Evolutionary conservation across 2,329 filamentous ascomycete genomes (phyloP).

Genomic region (Cercospora sojina): DNA sequence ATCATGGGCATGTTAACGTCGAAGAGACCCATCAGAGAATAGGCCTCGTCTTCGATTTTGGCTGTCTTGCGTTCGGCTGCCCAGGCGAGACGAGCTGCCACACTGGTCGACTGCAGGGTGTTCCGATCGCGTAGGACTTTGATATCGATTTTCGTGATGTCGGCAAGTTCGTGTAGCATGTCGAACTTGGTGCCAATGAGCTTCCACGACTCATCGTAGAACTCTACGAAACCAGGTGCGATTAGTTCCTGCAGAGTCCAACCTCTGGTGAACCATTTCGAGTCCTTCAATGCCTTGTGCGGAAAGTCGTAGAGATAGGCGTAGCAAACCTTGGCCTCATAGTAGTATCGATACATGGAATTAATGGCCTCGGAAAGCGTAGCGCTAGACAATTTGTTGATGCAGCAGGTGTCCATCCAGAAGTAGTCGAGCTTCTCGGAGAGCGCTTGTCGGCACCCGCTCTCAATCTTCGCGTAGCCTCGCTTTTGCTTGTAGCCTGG

Average conservation of each 20-base stretch:
- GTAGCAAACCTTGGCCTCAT: constrained; percentile 39
- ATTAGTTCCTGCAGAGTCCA: constrained; percentile 33
- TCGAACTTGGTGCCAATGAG: constrained; percentile 24
- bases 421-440: constrained; percentile 35
- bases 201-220: constrained; percentile 21
- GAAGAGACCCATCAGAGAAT: constrained; percentile 31
- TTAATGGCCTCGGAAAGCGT: constrained; percentile 41
- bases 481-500: constrained; percentile 14
- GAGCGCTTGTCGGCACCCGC: constrained; percentile 23
- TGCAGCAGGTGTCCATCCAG: constrained; percentile 46
- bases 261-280: constrained; percentile 26
- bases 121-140: constrained; percentile 23
- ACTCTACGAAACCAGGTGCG: constrained; percentile 26
- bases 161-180: constrained; percentile 26
- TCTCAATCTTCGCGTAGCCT: constrained; percentile 29
- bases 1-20: constrained; percentile 33
- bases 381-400: constrained; percentile 40
- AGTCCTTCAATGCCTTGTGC: constrained; percentile 5
- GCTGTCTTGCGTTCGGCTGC: constrained; percentile 23
- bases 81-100: constrained; percentile 27
- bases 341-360: constrained; percentile 39
- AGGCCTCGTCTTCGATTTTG: constrained; percentile 27
- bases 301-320: constrained; percentile 33
- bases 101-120: constrained; percentile 18
- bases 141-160: constrained; percentile 36